A percentile compares a stretch with the other conserved stretches of the same genome.
These are phyloP conservation scores for Dictyostelium intermedium DNA, from an alignment of 78 protist species.

Conservation along the genomic window DNA sequence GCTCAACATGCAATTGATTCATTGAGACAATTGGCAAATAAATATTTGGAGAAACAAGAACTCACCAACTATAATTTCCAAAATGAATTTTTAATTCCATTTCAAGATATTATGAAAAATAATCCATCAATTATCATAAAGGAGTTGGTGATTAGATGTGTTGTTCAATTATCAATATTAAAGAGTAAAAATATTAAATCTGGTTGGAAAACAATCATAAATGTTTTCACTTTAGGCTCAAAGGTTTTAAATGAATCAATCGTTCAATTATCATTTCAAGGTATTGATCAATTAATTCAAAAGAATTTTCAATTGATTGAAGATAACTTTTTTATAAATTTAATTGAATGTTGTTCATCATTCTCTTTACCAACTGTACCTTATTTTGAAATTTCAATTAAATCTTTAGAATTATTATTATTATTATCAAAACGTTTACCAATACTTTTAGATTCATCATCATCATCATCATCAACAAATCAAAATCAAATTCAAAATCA, in stretches of 20 bases:
- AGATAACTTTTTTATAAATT: slow-evolving; percentile 83
- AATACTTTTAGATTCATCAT: neutral
- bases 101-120: slow-evolving; percentile 86
- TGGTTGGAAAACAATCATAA: slow-evolving; percentile 97
- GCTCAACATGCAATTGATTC: slow-evolving; percentile 96
- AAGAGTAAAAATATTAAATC: slow-evolving; percentile 85
- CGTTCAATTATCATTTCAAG: slow-evolving; percentile 81
- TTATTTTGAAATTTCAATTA: neutral
- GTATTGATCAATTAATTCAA: slow-evolving; percentile 28
- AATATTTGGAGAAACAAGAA: slow-evolving; percentile 95
- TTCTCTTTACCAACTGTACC: slow-evolving; percentile 25
- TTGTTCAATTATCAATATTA: slow-evolving; percentile 15
- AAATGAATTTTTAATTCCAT: slow-evolving; percentile 96
- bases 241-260: slow-evolving; percentile 31
- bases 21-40: slow-evolving; percentile 95
- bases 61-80: slow-evolving; percentile 95
- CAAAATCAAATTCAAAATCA: too few relatives aligned
- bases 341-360: slow-evolving; percentile 44
- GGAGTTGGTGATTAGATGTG: slow-evolving; percentile 72
- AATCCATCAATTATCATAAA: slow-evolving; percentile 10
- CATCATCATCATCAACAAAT: neutral
- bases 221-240: slow-evolving; percentile 68
- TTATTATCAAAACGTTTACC: neutral
- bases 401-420: neutral
- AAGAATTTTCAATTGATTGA: slow-evolving; percentile 42